Conservation (phyloP, 2,329 filamentous ascomycete species). For the Aspergillus phoenicis region DNA sequence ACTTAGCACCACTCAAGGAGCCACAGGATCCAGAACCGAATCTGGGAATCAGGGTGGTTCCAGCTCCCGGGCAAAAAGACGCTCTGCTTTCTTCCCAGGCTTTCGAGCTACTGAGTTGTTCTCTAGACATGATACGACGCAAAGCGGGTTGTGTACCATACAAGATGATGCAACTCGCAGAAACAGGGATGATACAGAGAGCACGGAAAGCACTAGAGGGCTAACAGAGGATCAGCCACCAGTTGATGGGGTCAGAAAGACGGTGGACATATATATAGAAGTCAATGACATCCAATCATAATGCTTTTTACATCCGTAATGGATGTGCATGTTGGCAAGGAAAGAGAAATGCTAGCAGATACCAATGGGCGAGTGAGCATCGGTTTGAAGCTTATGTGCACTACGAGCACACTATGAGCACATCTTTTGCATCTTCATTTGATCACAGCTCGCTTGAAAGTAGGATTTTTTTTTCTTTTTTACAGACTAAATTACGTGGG, state of each 20-base stretch:
- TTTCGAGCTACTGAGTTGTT: neutral
- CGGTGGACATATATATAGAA: neutral
- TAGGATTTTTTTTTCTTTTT: no score
- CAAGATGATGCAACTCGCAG: neutral
- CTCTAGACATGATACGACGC: neutral
- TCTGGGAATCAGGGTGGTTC: neutral
- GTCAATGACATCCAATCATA: neutral
- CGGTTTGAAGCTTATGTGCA: no score
- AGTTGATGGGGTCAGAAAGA: neutral
- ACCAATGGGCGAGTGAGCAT: neutral
- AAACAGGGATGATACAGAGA: neutral
- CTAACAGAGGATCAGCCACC: neutral
- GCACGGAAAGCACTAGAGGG: neutral
- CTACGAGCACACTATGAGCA: no score
- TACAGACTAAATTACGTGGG: neutral
- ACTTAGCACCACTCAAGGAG: neutral
- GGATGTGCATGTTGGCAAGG: neutral
- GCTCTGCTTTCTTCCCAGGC: neutral
- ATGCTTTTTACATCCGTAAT: neutral
- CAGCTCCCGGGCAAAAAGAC: neutral
- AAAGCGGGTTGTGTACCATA: neutral
- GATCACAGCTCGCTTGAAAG: no score
- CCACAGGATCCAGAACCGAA: neutral
- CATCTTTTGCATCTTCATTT: no score
- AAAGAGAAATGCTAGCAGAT: neutral